Evolutionary conservation across 495 filamentous ascomycete genomes (phyloP), one percentile per base, ranked within the genome.

Genomic region (Aspergillus nanangensis): DNA sequence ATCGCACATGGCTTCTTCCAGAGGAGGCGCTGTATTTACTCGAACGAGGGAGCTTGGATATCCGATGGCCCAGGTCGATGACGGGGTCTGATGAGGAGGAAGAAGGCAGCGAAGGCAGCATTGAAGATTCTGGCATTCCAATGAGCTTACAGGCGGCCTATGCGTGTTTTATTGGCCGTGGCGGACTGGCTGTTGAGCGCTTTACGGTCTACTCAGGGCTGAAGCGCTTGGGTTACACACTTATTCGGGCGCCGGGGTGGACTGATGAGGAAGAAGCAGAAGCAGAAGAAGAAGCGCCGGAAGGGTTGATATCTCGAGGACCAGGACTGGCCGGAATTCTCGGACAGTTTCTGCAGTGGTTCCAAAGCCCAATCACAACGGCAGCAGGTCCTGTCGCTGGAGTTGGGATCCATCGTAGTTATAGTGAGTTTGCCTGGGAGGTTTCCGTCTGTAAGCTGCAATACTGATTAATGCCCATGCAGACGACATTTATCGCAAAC

Each of bases 101-200:
- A 17, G 49, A 48, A 5, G 25, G 11, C 7, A 11, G 25, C 25
- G 25, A 29, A 7, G 25, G 11, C 7, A 29, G 25, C 8, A 43
- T 51, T 13, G 52, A 73, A 44, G 76, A 84, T n/a, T 57, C 73
- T 7, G 86, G 82, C 0, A 66, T 91, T 17, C 89, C 92, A 0
- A 84, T 97, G 75, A 93, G 88, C 54, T 62, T 96, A 22, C 88
- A 97, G 63, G 90, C 86, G 4, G 90, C 87, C 1, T 98, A 96
- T 70, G 78, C 93, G 22, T 77, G 84, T 32, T 81, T 88, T 50
- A 76, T 88, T 52, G 87, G 84, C 11, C 63, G 69, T 14, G 81
- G 79, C 44, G 84, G 67, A 41, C 52, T 85, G 56, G 81, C 78
- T 1, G 60, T 95, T n/a, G 91, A 95, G 55, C 78, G 88, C 50